Evolutionary conservation across 257 asterid genomes (phyloP).

Genomic region (Rehmannia glutinosa): DNA sequence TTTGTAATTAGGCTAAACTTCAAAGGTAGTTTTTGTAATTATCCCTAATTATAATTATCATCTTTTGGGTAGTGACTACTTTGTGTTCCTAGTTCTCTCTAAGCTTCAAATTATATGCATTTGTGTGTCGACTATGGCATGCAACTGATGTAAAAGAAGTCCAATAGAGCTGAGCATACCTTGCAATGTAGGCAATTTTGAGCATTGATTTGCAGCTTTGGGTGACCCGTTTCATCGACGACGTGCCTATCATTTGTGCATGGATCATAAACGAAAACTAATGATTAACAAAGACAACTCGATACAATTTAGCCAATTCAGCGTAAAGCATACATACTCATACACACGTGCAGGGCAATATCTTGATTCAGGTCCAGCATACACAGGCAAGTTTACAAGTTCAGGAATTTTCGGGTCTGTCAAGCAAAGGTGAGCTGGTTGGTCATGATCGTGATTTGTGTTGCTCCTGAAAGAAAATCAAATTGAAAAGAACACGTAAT

Average conservation of each 20-base stretch:
- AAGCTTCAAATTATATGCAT: conserved; percentile 3
- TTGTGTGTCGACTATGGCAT: not conserved
- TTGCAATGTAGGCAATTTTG: conserved; percentile 97
- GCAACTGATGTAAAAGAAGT: not conserved
- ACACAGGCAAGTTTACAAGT: conserved; percentile 59
- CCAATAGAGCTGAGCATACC: conserved; percentile 39
- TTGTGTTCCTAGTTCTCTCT: not conserved
- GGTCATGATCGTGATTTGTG: conserved; percentile 94
- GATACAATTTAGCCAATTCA: not conserved
- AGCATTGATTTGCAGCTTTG: conserved; percentile 88
- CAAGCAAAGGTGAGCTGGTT: conserved; percentile 86
- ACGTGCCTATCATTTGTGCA: conserved; percentile 46
- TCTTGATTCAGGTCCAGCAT: conserved; percentile 90
- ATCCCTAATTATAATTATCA: not conserved
- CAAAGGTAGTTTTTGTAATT: not conserved
- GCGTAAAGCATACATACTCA: conserved; percentile 50
- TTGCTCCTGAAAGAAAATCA: conserved; percentile 61
- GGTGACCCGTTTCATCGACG: conserved; percentile 58
- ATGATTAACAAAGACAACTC: not conserved
- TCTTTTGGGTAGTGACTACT: not conserved
- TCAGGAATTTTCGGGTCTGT: conserved; percentile 67
- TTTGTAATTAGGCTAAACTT: too few relatives aligned
- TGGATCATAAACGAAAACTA: not conserved
- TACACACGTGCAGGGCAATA: conserved; percentile 97
- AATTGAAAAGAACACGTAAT: not conserved